Evolutionary conservation across 1,139 yeast genomes (phyloP), one percentile per base, ranked within the genome.

Genomic region (Protomyces arabidopsidicola): DNA sequence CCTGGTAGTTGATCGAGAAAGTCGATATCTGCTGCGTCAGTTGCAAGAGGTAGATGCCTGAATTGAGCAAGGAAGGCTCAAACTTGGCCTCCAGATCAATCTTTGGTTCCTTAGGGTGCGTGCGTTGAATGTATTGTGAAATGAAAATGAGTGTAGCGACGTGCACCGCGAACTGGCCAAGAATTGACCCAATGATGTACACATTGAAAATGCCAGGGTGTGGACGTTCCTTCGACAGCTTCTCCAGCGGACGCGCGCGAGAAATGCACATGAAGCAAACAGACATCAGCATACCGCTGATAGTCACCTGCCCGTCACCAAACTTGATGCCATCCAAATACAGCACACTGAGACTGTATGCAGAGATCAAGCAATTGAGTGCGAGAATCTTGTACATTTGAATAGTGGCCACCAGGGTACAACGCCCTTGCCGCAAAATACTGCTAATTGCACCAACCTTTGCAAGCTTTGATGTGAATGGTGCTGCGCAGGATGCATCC

Each of bases 401-500:
- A 73, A 93, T 91, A 22, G 98, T 93, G 16, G 97, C 90, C 65
- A 95, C 97, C 71, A 93, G 81, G 10, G 99, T 97, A 80, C 97
- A 90, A 78, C 99, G 90, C 70, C 99, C 99, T 81, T 95, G 98
- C 77, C 99, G 91, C 71, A 93, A 84, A 69, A 93, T 89, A 73
- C 90, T 87, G 63, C 96, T 88, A 65, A 95, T 97, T 64, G 98
- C 87, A 65, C 93, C 84, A 57, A 95, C 98, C 74, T 88, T 88
- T 45, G 97, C 84, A 70, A 93, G 83, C 75, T 93, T 93, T 34
- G 98, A 91, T 20, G 99, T 93, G 75, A 93, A 90, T 55, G 99
- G 99, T 48, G 99, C 99, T 65, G 99, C 99, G 71, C 95, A 97
- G 34, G 98, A 91, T 9, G 99, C 99, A 78, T 93, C 99, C 72